phyloP scores from a whole-genome alignment of 139 green algal species.

The Coccomyxa sp. region DNA sequence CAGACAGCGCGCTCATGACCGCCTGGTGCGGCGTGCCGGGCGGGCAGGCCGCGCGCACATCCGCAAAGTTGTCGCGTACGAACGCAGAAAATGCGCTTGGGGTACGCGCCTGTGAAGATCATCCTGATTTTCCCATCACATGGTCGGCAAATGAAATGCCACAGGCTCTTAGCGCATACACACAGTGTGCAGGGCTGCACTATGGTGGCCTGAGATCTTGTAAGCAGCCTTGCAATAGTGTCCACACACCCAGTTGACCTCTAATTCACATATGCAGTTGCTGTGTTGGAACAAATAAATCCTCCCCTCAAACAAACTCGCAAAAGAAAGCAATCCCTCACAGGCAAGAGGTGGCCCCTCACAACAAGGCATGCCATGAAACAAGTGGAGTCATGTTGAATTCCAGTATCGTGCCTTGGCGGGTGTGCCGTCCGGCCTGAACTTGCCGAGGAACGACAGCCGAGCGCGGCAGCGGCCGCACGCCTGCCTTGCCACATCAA shows the following conservation, averaged over 20 bases:
- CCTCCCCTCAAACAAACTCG: background rate
- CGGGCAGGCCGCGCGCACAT: constrained; percentile 6
- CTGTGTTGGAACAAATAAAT: background rate
- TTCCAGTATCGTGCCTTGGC: background rate
- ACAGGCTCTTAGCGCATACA: background rate
- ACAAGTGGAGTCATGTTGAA: no score
- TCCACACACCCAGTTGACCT: background rate
- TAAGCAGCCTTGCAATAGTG: background rate
- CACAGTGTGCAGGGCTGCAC: background rate
- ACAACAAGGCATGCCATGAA: background rate
- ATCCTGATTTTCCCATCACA: background rate
- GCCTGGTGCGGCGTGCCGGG: constrained; percentile 2
- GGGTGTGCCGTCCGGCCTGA: constrained; percentile 38
- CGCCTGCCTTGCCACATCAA: constrained; percentile 42
- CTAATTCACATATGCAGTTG: background rate
- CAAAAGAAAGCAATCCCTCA: background rate
- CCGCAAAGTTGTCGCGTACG: constrained; percentile 40
- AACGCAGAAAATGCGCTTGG: constrained; percentile 17
- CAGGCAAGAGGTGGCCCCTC: background rate
- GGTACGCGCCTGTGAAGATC: constrained; percentile 21
- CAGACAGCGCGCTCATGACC: background rate
- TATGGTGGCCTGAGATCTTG: background rate
- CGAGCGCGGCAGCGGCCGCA: constrained; percentile 39
- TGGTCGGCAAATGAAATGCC: background rate
- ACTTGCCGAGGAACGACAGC: constrained; percentile 43